Conservation (phyloP, 176 grass and related monocot genomes). For the Secale cereale region DNA sequence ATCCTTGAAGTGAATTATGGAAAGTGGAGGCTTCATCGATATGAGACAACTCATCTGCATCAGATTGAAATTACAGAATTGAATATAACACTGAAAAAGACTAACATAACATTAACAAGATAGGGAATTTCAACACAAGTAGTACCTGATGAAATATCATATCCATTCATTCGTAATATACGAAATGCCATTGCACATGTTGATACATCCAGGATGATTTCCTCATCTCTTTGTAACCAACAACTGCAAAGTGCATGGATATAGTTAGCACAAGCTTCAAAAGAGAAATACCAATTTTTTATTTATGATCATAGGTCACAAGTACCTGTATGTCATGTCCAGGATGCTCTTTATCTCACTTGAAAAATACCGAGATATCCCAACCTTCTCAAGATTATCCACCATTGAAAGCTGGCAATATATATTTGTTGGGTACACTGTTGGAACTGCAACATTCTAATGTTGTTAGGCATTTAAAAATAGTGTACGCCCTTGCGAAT, state of each 20-base stretch:
- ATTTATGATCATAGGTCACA: background rate
- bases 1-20: conserved; percentile 57
- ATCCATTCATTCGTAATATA: conserved; percentile 64
- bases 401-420: conserved; percentile 49
- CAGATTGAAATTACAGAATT: background rate
- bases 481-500: background rate
- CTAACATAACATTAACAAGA: background rate
- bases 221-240: conserved; percentile 70
- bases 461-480: background rate
- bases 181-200: conserved; percentile 81
- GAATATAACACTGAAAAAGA: background rate
- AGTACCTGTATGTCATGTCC: conserved; percentile 61
- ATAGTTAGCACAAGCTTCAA: background rate
- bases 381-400: conserved; percentile 60
- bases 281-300: background rate
- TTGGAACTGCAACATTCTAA: conserved; percentile 42
- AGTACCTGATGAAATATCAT: conserved; percentile 62
- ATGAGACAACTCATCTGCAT: conserved; percentile 50
- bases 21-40: conserved; percentile 46
- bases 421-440: conserved; percentile 39
- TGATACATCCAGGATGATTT: conserved; percentile 43
- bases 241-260: conserved; percentile 30
- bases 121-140: background rate
- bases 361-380: conserved; percentile 53
- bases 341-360: conserved; percentile 57